Percentiles rank a stretch among this genome's conserved stretches.
Conservation (phyloP, 495 filamentous ascomycete species). For the Podospora australis region DNA sequence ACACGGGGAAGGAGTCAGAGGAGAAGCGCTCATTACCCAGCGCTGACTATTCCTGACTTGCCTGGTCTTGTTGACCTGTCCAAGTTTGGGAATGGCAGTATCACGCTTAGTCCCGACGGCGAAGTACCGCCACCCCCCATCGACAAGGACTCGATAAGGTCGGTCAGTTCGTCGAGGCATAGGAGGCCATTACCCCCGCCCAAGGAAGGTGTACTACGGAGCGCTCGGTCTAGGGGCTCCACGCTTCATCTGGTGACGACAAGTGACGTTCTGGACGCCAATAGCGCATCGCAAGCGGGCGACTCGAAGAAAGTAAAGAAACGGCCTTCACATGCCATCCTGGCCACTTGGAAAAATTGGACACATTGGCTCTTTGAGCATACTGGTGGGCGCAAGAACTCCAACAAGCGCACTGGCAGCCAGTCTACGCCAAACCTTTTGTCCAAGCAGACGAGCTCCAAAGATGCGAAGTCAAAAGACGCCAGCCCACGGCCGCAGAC, state of each 20-base stretch:
- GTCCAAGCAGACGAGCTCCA: conserved; percentile 32
- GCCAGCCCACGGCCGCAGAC: conserved; percentile 47
- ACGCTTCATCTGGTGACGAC: conserved; percentile 75
- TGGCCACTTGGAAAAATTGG: conserved; percentile 70
- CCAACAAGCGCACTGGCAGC: conserved; percentile 40
- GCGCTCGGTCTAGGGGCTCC: conserved; percentile 63
- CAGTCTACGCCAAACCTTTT: conserved; percentile 49
- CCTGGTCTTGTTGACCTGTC: conserved; percentile 64
- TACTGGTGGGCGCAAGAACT: conserved; percentile 34
- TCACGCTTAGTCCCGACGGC: conserved; percentile 28
- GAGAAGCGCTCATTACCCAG: conserved; percentile 45
- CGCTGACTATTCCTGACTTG: conserved; percentile 54
- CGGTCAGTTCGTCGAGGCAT: conserved; percentile 59
- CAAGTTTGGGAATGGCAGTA: conserved; percentile 25
- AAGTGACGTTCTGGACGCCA: conserved; percentile 33
- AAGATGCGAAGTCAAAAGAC: conserved; percentile 42
- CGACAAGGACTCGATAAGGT: conserved; percentile 71
- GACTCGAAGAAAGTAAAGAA: conserved; percentile 38
- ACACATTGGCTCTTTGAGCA: conserved; percentile 48
- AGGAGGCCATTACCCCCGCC: conserved; percentile 73
- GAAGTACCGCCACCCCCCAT: conserved; percentile 58
- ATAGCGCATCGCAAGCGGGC: conserved; percentile 18
- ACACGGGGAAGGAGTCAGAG: conserved; percentile 49
- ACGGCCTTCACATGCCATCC: conserved; percentile 42
- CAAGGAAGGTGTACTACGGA: conserved; percentile 62